phyloP scores from a whole-genome alignment of 2,329 filamentous ascomycete species.

The Aspergillus cejpii region DNA sequence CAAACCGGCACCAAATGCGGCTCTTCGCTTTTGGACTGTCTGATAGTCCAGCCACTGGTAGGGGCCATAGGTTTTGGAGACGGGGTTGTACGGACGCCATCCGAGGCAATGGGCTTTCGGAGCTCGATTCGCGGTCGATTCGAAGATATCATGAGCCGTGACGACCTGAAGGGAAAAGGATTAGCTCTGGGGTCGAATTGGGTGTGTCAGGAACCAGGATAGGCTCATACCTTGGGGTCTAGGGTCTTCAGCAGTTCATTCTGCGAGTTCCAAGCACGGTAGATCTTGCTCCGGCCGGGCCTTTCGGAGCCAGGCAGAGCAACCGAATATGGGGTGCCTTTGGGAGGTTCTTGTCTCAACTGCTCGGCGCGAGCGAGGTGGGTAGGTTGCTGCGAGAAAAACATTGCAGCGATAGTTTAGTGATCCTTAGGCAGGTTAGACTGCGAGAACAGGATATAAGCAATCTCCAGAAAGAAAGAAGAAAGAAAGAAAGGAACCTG shows the following conservation, averaged over 20 bases:
- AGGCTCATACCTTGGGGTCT: conserved; percentile 54
- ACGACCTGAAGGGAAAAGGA: conserved; percentile 36
- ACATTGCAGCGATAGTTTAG: conserved; percentile 23
- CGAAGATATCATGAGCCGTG: conserved; percentile 76
- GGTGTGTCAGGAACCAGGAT: not conserved
- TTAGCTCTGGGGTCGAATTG: not conserved
- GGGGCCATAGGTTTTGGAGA: conserved; percentile 64
- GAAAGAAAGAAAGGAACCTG: no score
- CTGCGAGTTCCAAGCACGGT: conserved; percentile 73
- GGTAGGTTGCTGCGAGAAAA: conserved; percentile 31
- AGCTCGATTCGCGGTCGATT: conserved; percentile 55
- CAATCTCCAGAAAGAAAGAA: no score
- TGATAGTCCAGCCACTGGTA: conserved; percentile 81
- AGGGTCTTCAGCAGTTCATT: conserved; percentile 66
- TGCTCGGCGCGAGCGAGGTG: conserved; percentile 42
- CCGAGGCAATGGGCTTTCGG: conserved; percentile 71
- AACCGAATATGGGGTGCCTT: conserved; percentile 71
- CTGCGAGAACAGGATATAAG: no score
- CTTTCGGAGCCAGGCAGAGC: conserved; percentile 67
- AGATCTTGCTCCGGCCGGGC: conserved; percentile 66
- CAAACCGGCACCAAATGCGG: conserved; percentile 78
- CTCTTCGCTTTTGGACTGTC: conserved; percentile 69
- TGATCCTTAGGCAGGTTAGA: not conserved
- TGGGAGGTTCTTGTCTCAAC: conserved; percentile 58
- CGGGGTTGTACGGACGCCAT: conserved; percentile 68